Percentiles rank a stretch among this genome's conserved stretches.
phyloP scores from a whole-genome alignment of 139 green algal genomes.

The Chlamydomonas applanata region DNA sequence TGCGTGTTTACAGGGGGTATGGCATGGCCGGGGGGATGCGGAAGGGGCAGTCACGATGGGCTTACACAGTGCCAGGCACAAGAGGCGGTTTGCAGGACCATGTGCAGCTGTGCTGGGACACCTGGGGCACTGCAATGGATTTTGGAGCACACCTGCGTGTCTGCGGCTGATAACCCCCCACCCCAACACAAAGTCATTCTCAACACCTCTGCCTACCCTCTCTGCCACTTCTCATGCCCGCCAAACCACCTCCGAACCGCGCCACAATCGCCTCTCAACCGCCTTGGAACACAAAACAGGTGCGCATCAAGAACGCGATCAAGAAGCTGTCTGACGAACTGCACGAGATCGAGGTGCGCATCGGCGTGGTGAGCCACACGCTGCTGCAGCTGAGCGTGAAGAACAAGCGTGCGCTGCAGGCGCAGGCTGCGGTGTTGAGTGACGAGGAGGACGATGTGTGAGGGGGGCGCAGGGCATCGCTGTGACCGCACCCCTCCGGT shows the following conservation, averaged over 20 bases:
- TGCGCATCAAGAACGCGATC: slow-evolving; percentile 61
- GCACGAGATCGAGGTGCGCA: slow-evolving; percentile 64
- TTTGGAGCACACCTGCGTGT: too few relatives aligned
- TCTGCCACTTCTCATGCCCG: too few relatives aligned
- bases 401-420: slow-evolving; percentile 39
- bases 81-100: background rate
- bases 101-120: too few relatives aligned
- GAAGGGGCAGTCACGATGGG: background rate
- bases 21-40: background rate
- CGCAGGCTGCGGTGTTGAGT: slow-evolving; percentile 20
- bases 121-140: too few relatives aligned
- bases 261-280: too few relatives aligned
- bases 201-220: too few relatives aligned
- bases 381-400: slow-evolving; percentile 49
- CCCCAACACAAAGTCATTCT: too few relatives aligned
- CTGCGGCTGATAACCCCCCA: too few relatives aligned
- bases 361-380: slow-evolving; percentile 60
- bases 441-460: slow-evolving; percentile 34
- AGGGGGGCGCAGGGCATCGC: too few relatives aligned
- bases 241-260: too few relatives aligned
- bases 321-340: slow-evolving; percentile 64
- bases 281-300: background rate
- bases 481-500: too few relatives aligned
- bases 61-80: too few relatives aligned
- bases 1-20: background rate